phyloP scores from a whole-genome alignment of 441 rosid species.

The Hura crepitans region DNA sequence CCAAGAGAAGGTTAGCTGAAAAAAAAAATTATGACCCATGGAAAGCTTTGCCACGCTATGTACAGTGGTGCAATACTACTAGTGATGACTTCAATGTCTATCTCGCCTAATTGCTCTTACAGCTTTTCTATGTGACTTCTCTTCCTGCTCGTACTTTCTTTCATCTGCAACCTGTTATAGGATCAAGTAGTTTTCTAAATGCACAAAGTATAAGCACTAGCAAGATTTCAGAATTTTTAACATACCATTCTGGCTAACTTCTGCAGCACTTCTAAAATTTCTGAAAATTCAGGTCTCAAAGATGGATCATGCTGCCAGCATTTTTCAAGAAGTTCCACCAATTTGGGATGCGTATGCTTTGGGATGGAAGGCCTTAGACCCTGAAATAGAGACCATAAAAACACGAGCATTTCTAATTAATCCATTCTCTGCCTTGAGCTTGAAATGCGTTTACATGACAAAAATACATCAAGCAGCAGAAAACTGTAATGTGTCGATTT shows the following conservation, averaged over 20 bases:
- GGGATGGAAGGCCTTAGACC: constrained; percentile 64
- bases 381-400: constrained; percentile 29
- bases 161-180: constrained; percentile 31
- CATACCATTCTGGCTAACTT: constrained; percentile 35
- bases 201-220: not conserved
- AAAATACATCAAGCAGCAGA: not conserved
- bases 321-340: constrained; percentile 48
- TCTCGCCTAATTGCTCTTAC: constrained; percentile 17
- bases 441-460: not conserved
- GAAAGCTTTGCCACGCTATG: constrained; percentile 13
- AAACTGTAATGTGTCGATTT: not conserved
- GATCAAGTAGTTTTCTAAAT: constrained; percentile 4
- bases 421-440: not conserved
- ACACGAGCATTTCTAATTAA: not conserved
- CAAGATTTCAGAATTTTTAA: not conserved
- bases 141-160: constrained; percentile 19
- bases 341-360: constrained; percentile 38
- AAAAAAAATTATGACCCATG: not conserved
- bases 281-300: constrained; percentile 65
- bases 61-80: constrained; percentile 16
- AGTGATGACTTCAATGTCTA: not conserved
- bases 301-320: constrained; percentile 66
- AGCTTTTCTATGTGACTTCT: constrained; percentile 16
- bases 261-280: constrained; percentile 41
- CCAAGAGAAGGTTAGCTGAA: not conserved